Conservation (phyloP, 2,329 filamentous ascomycete species). For the Ceratocystis variospora region DNA sequence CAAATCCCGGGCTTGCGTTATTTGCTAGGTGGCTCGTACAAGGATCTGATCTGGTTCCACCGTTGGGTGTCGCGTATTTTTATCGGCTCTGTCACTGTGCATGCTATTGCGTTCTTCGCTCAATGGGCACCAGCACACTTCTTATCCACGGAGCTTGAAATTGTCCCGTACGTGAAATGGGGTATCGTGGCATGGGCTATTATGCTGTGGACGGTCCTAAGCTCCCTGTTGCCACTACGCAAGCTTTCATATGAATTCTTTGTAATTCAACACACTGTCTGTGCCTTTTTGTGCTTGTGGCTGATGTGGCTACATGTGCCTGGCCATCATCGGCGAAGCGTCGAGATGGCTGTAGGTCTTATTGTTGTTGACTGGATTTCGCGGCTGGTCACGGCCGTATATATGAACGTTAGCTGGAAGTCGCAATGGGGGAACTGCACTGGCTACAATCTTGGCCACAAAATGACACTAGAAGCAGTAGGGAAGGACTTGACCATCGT, state of each 20-base stretch:
- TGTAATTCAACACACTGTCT: conserved; percentile 51
- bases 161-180: conserved; percentile 52
- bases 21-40: conserved; percentile 49
- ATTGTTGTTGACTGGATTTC: conserved; percentile 48
- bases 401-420: conserved; percentile 38
- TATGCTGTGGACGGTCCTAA: conserved; percentile 51
- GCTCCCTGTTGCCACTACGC: conserved; percentile 49
- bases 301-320: conserved; percentile 53
- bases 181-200: conserved; percentile 54
- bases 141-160: conserved; percentile 41
- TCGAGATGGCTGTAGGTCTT: conserved; percentile 52
- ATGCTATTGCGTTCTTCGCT: conserved; percentile 55
- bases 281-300: conserved; percentile 48
- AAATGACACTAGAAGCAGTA: conserved; percentile 35
- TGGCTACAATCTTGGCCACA: conserved; percentile 38
- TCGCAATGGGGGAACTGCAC: conserved; percentile 28
- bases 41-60: conserved; percentile 60
- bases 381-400: conserved; percentile 35
- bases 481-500: conserved; percentile 43
- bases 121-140: conserved; percentile 50
- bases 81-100: conserved; percentile 52
- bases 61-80: conserved; percentile 58
- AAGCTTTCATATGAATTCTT: conserved; percentile 56
- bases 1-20: conserved; percentile 37
- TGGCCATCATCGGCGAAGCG: conserved; percentile 41